Evolutionary conservation across 306 rosid species (phyloP).

Genomic region (Sophora flavescens): DNA sequence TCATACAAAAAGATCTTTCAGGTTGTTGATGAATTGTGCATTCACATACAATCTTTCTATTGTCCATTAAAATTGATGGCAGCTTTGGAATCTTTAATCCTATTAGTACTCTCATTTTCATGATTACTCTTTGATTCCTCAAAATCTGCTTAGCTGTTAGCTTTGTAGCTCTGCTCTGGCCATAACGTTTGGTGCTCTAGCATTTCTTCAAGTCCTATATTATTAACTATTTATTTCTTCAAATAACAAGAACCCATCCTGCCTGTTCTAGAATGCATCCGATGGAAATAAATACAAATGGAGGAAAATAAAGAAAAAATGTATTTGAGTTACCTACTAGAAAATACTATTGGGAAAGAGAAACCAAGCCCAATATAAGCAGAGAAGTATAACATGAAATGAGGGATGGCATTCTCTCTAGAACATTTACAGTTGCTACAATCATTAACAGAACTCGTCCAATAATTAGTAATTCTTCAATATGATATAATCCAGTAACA

Average conservation of each 20-base stretch:
- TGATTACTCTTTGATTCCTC: not conserved
- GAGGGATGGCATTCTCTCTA: not conserved
- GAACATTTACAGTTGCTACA: not conserved
- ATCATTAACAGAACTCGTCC: not conserved
- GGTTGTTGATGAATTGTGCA: conserved; percentile 3
- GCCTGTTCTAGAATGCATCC: no score
- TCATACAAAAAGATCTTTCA: not conserved
- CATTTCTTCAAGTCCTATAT: not conserved
- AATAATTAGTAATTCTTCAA: conserved; percentile 1
- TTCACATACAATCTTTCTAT: conserved; percentile 11
- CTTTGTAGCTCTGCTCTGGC: not conserved
- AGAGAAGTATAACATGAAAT: conserved; percentile 21
- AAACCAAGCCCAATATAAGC: not conserved
- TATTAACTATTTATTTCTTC: not conserved
- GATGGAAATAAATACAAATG: no score
- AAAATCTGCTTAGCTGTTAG: no score
- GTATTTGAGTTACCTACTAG: no score
- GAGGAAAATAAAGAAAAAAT: no score
- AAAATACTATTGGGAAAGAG: no score
- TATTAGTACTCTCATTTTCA: not conserved
- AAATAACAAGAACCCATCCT: not conserved
- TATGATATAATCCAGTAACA: not conserved
- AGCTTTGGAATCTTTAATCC: not conserved
- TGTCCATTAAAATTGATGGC: conserved; percentile 18
- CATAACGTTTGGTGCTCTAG: not conserved